phyloP scores from a whole-genome alignment of 768 basidiomycete genomes.

The Suillus lakei region DNA sequence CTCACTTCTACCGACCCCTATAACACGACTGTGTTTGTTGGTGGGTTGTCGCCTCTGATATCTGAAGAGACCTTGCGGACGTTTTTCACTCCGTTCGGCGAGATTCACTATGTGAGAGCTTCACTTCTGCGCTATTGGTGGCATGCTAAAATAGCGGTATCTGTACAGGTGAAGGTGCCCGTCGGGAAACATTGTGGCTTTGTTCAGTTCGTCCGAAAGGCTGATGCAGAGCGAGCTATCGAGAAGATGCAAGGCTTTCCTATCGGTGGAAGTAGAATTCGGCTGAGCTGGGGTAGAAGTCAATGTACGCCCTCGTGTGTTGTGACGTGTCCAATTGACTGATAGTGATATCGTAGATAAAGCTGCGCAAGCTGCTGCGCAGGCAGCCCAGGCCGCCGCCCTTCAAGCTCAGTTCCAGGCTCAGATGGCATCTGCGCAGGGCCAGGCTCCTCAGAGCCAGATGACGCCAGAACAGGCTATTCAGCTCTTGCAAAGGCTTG shows the following conservation, averaged over 20 bases:
- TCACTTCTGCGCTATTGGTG: constrained; percentile 10
- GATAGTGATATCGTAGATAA: constrained; percentile 58
- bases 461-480: constrained; percentile 69
- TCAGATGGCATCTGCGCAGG: constrained; percentile 26
- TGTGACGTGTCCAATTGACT: constrained; percentile 9
- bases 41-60: constrained; percentile 86
- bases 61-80: constrained; percentile 90
- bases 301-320: constrained; percentile 60
- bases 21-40: constrained; percentile 95
- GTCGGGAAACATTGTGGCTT: constrained; percentile 96
- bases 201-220: constrained; percentile 92
- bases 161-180: constrained; percentile 87
- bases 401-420: constrained; percentile 52
- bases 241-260: constrained; percentile 98
- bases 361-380: constrained; percentile 89
- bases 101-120: constrained; percentile 82
- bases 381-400: constrained; percentile 78
- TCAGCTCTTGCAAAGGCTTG: constrained; percentile 62
- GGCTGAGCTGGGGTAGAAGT: constrained; percentile 92
- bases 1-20: constrained; percentile 92
- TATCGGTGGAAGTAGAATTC: constrained; percentile 88
- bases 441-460: constrained; percentile 24
- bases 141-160: constrained; percentile 12
- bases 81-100: constrained; percentile 91
- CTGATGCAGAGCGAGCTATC: constrained; percentile 90